Evolutionary conservation across 2,329 filamentous ascomycete species (phyloP).

Genomic region (Cordyceps farinosa): DNA sequence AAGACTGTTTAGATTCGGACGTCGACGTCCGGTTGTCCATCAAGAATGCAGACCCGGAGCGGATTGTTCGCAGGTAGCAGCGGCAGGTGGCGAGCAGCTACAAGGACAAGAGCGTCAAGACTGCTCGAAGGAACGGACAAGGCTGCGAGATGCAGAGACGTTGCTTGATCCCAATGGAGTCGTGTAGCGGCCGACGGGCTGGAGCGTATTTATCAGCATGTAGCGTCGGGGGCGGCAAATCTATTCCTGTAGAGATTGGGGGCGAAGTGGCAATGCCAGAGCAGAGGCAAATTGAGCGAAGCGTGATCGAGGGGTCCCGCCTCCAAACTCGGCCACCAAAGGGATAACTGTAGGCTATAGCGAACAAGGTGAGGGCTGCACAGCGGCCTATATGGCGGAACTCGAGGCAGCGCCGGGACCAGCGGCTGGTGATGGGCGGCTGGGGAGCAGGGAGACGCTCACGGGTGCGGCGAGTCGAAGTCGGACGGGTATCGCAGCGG

Average conservation of each 20-base stretch:
- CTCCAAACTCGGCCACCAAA: not conserved
- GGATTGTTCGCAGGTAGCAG: not conserved
- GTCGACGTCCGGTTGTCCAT: slow-evolving; percentile 38
- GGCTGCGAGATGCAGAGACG: slow-evolving; percentile 12
- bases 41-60: slow-evolving; percentile 24
- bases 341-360: slow-evolving; percentile 9
- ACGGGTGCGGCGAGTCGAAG: slow-evolving; percentile 6
- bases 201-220: slow-evolving; percentile 9
- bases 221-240: slow-evolving; percentile 2
- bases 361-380: slow-evolving; percentile 11
- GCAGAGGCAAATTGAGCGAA: not conserved
- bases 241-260: not conserved
- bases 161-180: not conserved
- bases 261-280: slow-evolving; percentile 9
- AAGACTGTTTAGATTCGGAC: slow-evolving; percentile 38
- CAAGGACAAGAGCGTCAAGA: not conserved
- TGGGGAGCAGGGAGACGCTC: not conserved
- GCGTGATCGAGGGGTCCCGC: slow-evolving; percentile 11
- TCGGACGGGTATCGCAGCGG: slow-evolving; percentile 9
- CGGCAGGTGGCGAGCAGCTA: slow-evolving; percentile 13
- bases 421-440: slow-evolving; percentile 1
- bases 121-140: not conserved
- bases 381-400: slow-evolving; percentile 4
- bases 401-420: not conserved
- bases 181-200: not conserved